These are phyloP conservation scores for Stenogyne calaminthoides DNA, from an alignment of 305 asterid species.

Conservation along the genomic window DNA sequence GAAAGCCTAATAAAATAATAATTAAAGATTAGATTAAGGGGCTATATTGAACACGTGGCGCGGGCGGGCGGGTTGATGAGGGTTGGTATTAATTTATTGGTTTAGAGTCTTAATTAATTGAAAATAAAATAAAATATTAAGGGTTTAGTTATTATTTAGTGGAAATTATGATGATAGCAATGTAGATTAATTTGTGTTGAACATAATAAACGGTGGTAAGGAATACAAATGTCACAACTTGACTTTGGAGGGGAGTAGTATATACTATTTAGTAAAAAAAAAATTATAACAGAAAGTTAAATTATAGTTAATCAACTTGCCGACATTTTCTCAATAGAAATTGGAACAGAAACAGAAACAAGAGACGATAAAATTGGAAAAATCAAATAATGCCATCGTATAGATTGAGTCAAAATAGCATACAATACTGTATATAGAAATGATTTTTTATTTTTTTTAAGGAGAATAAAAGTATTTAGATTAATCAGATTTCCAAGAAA, in stretches of 20 bases:
- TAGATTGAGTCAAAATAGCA: too few relatives aligned
- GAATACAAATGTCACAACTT: conserved; percentile 15
- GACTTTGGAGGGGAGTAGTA: too few relatives aligned
- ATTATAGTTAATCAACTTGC: too few relatives aligned
- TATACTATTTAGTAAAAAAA: too few relatives aligned
- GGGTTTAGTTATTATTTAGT: background rate
- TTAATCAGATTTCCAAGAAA: background rate
- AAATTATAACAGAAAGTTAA: too few relatives aligned
- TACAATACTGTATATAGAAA: background rate
- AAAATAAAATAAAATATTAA: background rate
- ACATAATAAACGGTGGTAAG: background rate
- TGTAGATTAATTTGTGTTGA: conserved; percentile 8
- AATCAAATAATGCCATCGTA: too few relatives aligned
- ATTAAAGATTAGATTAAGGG: conserved; percentile 8
- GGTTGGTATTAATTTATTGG: background rate
- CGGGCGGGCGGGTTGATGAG: background rate
- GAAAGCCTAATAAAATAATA: conserved; percentile 9
- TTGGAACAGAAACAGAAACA: too few relatives aligned
- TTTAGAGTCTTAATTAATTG: conserved; percentile 1
- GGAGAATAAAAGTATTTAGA: background rate
- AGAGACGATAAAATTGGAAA: too few relatives aligned
- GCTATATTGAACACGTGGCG: conserved; percentile 26
- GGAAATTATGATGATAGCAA: conserved; percentile 13
- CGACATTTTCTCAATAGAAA: too few relatives aligned
- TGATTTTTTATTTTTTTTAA: too few relatives aligned